Evolutionary conservation across 257 asterid genomes (phyloP).

Genomic region (Penstemon barbatus): DNA sequence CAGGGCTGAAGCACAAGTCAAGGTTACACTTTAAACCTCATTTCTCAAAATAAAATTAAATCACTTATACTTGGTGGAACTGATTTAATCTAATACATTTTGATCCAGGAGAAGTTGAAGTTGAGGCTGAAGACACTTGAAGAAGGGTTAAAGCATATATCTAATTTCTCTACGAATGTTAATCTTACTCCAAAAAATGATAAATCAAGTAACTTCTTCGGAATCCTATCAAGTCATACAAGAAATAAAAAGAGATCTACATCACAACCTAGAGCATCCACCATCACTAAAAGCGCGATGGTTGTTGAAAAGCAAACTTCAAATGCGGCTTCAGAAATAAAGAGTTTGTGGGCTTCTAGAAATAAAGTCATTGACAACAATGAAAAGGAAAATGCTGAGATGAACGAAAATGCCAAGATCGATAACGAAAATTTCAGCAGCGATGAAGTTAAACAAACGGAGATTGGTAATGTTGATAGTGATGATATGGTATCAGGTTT

Average conservation of each 20-base stretch:
- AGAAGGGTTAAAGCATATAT: constrained; percentile 55
- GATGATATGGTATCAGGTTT: constrained; percentile 81
- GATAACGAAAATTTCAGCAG: constrained; percentile 12
- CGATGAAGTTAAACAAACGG: too few relatives aligned
- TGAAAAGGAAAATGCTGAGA: constrained; percentile 67
- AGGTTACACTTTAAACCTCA: constrained; percentile 45
- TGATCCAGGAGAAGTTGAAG: constrained; percentile 75
- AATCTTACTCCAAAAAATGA: constrained; percentile 48
- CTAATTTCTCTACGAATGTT: constrained; percentile 35
- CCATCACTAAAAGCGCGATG: constrained; percentile 36
- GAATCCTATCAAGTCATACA: constrained; percentile 60
- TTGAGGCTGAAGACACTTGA: constrained; percentile 84
- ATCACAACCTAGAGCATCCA: constrained; percentile 69
- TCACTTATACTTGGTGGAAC: not conserved
- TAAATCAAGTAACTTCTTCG: constrained; percentile 52
- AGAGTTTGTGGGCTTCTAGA: constrained; percentile 62
- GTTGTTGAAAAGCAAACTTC: constrained; percentile 16
- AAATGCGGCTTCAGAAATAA: constrained; percentile 28
- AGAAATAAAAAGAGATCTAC: constrained; percentile 55
- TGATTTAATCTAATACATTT: constrained; percentile 2
- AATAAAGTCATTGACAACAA: constrained; percentile 43
- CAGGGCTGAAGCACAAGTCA: constrained; percentile 55
- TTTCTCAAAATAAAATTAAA: constrained; percentile 13
- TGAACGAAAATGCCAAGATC: constrained; percentile 34
- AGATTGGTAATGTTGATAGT: constrained; percentile 23